phyloP scores from a whole-genome alignment of 2,329 filamentous ascomycete genomes.

The Didymosphaeria variabile region DNA sequence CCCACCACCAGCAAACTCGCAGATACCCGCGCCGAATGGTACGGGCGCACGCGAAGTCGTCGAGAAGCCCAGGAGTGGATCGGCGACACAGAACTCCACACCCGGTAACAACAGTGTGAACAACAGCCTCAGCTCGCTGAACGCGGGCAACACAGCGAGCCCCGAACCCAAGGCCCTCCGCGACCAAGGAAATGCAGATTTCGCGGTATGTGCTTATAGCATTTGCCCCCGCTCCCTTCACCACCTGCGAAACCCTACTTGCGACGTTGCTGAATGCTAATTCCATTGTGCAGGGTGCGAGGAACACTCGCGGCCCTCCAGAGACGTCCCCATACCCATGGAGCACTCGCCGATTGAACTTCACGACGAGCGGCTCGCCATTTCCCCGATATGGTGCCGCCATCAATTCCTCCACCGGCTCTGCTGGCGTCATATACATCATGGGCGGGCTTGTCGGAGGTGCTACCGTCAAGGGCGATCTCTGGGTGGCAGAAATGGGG shows the following conservation, averaged over 20 bases:
- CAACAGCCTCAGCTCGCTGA: slow-evolving; percentile 72
- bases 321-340: slow-evolving; percentile 89
- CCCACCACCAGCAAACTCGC: slow-evolving; percentile 36
- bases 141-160: slow-evolving; percentile 64
- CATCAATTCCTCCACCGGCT: slow-evolving; percentile 90
- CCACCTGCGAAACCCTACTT: not conserved
- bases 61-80: slow-evolving; percentile 31
- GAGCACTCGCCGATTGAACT: slow-evolving; percentile 89
- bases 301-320: slow-evolving; percentile 57
- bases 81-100: slow-evolving; percentile 66
- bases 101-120: slow-evolving; percentile 78
- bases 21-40: slow-evolving; percentile 60
- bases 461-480: slow-evolving; percentile 92
- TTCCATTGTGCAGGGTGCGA: slow-evolving; percentile 28
- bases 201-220: slow-evolving; percentile 57
- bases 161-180: slow-evolving; percentile 70
- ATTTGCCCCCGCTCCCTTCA: not conserved
- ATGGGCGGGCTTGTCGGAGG: slow-evolving; percentile 98
- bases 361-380: slow-evolving; percentile 83
- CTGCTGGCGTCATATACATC: slow-evolving; percentile 96
- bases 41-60: slow-evolving; percentile 53
- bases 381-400: slow-evolving; percentile 98
- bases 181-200: slow-evolving; percentile 64
- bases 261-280: slow-evolving; percentile 22
- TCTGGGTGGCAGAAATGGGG: slow-evolving; percentile 97